Evolutionary conservation across 306 rosid genomes (phyloP), one percentile per base, ranked within the genome.

Genomic region (Trifolium dubium): DNA sequence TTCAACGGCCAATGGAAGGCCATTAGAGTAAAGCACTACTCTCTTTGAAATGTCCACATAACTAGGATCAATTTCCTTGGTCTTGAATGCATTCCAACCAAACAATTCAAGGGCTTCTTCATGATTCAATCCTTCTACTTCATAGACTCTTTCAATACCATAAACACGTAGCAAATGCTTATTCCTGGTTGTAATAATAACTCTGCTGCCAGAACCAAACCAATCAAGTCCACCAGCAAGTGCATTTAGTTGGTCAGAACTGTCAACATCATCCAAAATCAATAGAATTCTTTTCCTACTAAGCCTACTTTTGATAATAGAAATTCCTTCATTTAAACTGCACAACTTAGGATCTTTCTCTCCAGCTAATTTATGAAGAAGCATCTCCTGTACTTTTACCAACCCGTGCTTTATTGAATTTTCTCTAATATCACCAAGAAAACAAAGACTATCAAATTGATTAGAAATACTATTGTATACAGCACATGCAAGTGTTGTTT

Each of bases 161-260:
- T 18, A 14, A 63, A 5, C 40, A 50, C 28, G 13, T n/a, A 74
- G 47, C 59, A 72, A 15, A 60, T 60, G 32, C 3, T 59, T 56
- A 5, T 56, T 18, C 40, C 60, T 43, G 4, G 60, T 43, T 60
- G 77, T 31, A 0, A 72, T 44, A n/a, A 60, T 44, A 59, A 72
- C 49, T 72, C 17, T 72, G 46, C 76, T 41, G 5, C 56, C 67
- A 8, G 18, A 72, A 58, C 76, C 67, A 72, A 72, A 72, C 67
- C 67, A 71, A 8, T 71, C 32, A 23, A 28, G 41, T 70, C 14
- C 66, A 59, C 81, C 72, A 10, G 43, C 53, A 28, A 70, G 50
- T 34, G 9, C 56, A n/a, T 71, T 1, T 30, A 78, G 8, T 30
- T 78, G 65, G 18, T 50, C 35, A 3, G 15, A n/a, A 15, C 44